These are phyloP conservation scores for Penicillium macrosclerotiorum DNA, from an alignment of 495 filamentous ascomycete species.

Conservation along the genomic window DNA sequence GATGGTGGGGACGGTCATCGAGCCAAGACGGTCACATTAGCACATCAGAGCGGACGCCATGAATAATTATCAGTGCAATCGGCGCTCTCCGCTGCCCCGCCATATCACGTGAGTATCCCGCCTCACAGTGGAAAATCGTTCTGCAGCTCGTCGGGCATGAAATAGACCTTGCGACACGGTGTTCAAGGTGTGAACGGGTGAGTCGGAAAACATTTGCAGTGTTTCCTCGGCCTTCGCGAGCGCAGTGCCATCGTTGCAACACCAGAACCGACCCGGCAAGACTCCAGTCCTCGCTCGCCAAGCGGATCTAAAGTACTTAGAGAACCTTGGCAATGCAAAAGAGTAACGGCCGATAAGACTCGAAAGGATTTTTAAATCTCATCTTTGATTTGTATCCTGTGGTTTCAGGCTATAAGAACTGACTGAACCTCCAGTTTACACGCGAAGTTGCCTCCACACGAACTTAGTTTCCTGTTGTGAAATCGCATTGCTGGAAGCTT, in stretches of 20 bases:
- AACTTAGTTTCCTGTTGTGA: neutral
- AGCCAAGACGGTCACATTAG: constrained; percentile 9
- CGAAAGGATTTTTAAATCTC: neutral
- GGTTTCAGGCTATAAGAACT: constrained; percentile 1
- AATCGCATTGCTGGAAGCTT: neutral
- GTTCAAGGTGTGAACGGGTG: neutral
- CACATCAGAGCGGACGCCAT: constrained; percentile 12
- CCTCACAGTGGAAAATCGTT: neutral
- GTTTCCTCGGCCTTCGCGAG: neutral
- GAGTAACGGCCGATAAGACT: constrained; percentile 12
- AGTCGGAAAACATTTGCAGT: neutral
- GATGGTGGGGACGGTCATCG: constrained; percentile 1
- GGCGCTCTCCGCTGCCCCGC: constrained; percentile 19
- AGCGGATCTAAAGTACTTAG: constrained; percentile 8
- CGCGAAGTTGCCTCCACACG: too few species aligned
- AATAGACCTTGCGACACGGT: neutral
- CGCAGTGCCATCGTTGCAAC: neutral
- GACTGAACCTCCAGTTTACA: neutral
- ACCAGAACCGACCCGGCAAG: neutral
- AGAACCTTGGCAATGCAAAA: constrained; percentile 10
- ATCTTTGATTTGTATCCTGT: neutral
- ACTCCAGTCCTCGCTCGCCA: constrained; percentile 2
- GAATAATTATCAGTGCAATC: constrained; percentile 18
- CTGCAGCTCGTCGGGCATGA: neutral
- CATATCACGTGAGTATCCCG: constrained; percentile 18